Conservation (phyloP, 805 yeast genomes). For the Cyberlindnera maclurae region DNA sequence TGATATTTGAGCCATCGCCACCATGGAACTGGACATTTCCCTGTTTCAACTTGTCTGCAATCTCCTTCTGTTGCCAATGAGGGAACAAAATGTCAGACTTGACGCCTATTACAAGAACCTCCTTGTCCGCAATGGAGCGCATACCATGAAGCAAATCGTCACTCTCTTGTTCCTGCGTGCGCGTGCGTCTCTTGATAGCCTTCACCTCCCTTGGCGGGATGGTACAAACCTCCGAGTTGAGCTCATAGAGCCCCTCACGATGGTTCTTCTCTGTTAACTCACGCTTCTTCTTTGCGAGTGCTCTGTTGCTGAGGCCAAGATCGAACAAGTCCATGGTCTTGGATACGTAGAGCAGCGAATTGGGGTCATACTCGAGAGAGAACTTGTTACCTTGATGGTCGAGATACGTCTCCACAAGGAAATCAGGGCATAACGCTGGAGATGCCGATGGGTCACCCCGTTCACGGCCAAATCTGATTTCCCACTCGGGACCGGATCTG, state of each 20-base stretch:
- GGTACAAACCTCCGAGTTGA: slow-evolving; percentile 26
- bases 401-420: slow-evolving; percentile 82
- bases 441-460: slow-evolving; percentile 70
- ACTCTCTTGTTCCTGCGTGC: slow-evolving; percentile 47
- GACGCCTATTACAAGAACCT: slow-evolving; percentile 80
- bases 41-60: slow-evolving; percentile 49
- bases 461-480: slow-evolving; percentile 80
- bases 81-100: slow-evolving; percentile 90
- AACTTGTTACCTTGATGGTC: slow-evolving; percentile 96
- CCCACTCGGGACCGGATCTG: slow-evolving; percentile 97
- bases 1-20: slow-evolving; percentile 35
- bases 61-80: slow-evolving; percentile 88
- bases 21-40: slow-evolving; percentile 22
- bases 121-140: slow-evolving; percentile 50
- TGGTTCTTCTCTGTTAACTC: slow-evolving; percentile 23
- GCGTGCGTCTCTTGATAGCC: slow-evolving; percentile 39
- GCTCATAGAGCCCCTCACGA: slow-evolving; percentile 18
- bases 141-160: slow-evolving; percentile 64
- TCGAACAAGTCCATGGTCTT: slow-evolving; percentile 96
- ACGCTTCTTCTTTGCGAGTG: slow-evolving; percentile 42
- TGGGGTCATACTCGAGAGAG: slow-evolving; percentile 85
- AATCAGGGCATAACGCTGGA: slow-evolving; percentile 92
- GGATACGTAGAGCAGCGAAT: slow-evolving; percentile 77
- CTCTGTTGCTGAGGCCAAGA: slow-evolving; percentile 45
- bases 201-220: slow-evolving; percentile 46